These are phyloP conservation scores for Anacardium occidentale DNA, from an alignment of 345 rosid species.

Conservation along the genomic window DNA sequence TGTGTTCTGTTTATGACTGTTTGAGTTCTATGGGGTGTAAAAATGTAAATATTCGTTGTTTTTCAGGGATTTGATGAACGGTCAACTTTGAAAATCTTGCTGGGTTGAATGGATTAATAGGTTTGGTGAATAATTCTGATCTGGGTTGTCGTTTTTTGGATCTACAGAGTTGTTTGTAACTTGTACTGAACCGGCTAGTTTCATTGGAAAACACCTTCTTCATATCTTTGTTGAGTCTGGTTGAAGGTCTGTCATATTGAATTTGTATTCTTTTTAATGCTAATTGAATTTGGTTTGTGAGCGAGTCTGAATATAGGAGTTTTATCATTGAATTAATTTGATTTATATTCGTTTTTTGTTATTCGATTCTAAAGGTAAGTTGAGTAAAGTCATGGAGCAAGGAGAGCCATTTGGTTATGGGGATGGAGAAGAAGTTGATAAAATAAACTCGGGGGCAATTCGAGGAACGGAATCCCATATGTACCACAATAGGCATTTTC, in stretches of 20 bases:
- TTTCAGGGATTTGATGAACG: conserved; percentile 17
- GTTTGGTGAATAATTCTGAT: conserved; percentile 16
- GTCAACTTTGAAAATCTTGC: conserved; percentile 13
- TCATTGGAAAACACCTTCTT: background rate
- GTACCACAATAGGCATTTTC: conserved; percentile 29
- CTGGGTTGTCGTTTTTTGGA: conserved; percentile 12
- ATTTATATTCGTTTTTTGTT: background rate
- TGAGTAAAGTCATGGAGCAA: conserved; percentile 45
- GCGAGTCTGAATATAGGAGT: background rate
- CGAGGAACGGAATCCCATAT: conserved; percentile 21
- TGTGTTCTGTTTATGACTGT: background rate
- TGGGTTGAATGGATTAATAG: conserved; percentile 7
- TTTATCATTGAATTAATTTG: conserved; percentile 13
- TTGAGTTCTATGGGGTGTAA: background rate
- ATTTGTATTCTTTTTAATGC: background rate
- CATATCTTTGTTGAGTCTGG: conserved; percentile 1
- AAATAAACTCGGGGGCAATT: conserved; percentile 31
- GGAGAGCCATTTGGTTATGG: conserved; percentile 40
- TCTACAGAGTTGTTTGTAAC: conserved; percentile 2
- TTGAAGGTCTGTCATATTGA: background rate
- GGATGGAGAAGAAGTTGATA: conserved; percentile 52
- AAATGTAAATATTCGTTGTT: background rate
- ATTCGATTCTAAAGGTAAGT: conserved; percentile 8
- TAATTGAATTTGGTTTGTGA: conserved; percentile 12
- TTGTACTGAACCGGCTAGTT: conserved; percentile 4